Conservation (phyloP, 129 eudicot species). For the Centaurea solstitialis region DNA sequence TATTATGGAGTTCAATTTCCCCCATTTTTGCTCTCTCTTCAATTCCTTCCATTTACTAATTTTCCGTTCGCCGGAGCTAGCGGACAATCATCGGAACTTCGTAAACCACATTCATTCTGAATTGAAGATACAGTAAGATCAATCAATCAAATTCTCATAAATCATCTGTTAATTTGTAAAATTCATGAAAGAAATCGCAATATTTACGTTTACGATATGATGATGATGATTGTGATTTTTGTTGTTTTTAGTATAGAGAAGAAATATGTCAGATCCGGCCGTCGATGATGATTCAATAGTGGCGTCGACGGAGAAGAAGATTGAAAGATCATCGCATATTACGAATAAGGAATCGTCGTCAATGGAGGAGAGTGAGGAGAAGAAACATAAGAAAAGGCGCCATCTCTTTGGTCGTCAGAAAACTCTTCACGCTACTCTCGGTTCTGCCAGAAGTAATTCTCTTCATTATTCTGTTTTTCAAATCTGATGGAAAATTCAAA, state of each 20-base stretch:
- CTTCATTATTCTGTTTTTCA: neutral
- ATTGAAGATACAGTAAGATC: conserved; percentile 26
- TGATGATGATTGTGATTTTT: conserved; percentile 8
- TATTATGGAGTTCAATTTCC: conserved; percentile 21
- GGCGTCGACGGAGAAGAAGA: conserved; percentile 36
- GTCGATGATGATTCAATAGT: conserved; percentile 28
- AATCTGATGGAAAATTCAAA: neutral
- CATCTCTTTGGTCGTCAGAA: conserved; percentile 83
- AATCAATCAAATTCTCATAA: neutral
- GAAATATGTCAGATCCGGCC: conserved; percentile 41
- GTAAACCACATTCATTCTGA: conserved; percentile 21
- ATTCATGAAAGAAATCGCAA: neutral
- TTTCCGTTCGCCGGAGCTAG: conserved; percentile 22
- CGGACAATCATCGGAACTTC: conserved; percentile 24
- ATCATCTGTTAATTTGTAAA: neutral
- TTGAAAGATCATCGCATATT: conserved; percentile 22
- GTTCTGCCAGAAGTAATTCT: conserved; percentile 69
- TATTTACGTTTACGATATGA: neutral
- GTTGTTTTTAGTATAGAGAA: conserved; percentile 1
- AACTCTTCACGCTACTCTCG: conserved; percentile 71
- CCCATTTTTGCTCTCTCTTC: conserved; percentile 22
- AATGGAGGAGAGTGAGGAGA: conserved; percentile 12
- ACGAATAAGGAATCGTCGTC: neutral
- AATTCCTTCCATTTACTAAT: conserved; percentile 3
- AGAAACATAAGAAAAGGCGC: neutral